phyloP scores from a whole-genome alignment of 345 rosid species.

The Citrus inodora region DNA sequence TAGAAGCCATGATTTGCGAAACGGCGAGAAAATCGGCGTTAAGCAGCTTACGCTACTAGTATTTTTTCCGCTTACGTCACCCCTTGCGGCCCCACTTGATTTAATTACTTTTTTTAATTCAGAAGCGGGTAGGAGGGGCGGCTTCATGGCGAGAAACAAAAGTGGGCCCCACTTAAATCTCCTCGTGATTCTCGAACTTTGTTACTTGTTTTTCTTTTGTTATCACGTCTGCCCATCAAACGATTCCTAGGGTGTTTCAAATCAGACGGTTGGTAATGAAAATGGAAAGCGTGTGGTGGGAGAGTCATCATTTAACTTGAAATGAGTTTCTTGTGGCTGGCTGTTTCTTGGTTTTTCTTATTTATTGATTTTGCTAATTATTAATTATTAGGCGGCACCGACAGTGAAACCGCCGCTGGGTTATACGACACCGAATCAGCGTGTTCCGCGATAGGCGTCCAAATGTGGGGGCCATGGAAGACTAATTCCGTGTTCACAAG shows the following conservation, averaged over 20 bases:
- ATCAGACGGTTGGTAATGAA: constrained; percentile 23
- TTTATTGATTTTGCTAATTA: background rate
- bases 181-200: constrained; percentile 41
- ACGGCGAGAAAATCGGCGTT: background rate
- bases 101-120: background rate
- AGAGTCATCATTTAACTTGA: background rate
- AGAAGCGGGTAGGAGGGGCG: constrained; percentile 2
- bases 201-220: background rate
- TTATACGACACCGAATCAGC: constrained; percentile 30
- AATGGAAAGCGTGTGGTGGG: background rate
- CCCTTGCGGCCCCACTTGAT: constrained; percentile 1
- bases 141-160: constrained; percentile 36
- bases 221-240: background rate
- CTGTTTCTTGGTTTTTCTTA: background rate
- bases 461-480: constrained; percentile 12
- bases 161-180: constrained; percentile 13
- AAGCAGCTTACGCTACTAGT: background rate
- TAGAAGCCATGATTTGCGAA: too few species aligned
- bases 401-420: constrained; percentile 34
- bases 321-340: background rate
- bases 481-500: constrained; percentile 56
- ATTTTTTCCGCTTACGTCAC: constrained; percentile 21
- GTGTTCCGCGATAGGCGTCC: constrained; percentile 4
- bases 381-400: constrained; percentile 46
- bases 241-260: background rate